These are phyloP conservation scores for Ilex aquifolium DNA, from an alignment of 257 asterid species.

Conservation along the genomic window DNA sequence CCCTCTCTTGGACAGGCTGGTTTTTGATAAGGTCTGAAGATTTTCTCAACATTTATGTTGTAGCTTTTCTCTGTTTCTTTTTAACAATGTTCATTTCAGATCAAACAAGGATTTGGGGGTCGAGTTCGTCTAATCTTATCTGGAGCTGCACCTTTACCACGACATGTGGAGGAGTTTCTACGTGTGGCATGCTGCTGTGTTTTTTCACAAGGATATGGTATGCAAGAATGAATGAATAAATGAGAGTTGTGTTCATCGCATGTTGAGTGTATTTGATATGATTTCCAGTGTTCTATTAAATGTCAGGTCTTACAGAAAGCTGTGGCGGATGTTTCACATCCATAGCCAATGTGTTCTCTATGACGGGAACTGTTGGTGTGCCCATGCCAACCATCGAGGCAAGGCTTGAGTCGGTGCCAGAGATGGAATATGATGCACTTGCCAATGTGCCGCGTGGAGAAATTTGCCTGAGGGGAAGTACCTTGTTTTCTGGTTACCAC, in stretches of 20 bases:
- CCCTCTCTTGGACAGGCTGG: slow-evolving; percentile 72
- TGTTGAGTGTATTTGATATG: too few species aligned
- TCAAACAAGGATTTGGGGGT: slow-evolving; percentile 88
- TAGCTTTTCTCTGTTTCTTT: neutral
- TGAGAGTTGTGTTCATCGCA: too few species aligned
- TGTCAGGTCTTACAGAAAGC: slow-evolving; percentile 81
- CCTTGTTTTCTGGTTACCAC: slow-evolving; percentile 78
- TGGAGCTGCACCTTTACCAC: slow-evolving; percentile 94
- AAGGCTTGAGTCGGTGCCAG: slow-evolving; percentile 88
- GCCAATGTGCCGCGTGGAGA: slow-evolving; percentile 74
- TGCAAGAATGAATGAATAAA: neutral
- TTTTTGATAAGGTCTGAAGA: slow-evolving; percentile 64
- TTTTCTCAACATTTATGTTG: slow-evolving; percentile 1
- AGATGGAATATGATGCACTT: slow-evolving; percentile 88
- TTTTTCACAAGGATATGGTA: slow-evolving; percentile 92
- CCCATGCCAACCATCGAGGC: slow-evolving; percentile 88
- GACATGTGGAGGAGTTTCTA: slow-evolving; percentile 81
- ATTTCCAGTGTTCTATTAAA: neutral
- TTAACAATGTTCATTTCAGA: slow-evolving; percentile 28
- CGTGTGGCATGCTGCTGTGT: slow-evolving; percentile 81
- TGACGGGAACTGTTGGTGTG: slow-evolving; percentile 87
- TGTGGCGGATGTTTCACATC: slow-evolving; percentile 85
- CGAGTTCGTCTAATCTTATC: slow-evolving; percentile 82
- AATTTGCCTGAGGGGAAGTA: slow-evolving; percentile 76
- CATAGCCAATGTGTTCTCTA: slow-evolving; percentile 57